Evolutionary conservation across 2,329 filamentous ascomycete species (phyloP).

Genomic region (Saccharata proteae): DNA sequence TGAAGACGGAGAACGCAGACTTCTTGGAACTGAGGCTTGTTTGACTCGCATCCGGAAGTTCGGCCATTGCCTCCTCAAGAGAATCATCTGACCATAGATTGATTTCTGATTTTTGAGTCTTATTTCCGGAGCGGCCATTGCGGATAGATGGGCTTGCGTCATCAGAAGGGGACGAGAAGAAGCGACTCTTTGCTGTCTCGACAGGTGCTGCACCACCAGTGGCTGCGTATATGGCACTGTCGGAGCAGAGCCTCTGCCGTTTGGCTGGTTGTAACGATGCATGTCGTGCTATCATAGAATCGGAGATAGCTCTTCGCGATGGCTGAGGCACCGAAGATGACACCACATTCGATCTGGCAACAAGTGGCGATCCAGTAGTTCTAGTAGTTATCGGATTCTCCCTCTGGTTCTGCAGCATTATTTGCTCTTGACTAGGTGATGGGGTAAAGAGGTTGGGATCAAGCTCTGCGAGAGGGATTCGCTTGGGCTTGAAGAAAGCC

Average conservation of each 20-base stretch:
- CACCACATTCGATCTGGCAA: slow-evolving; percentile 9
- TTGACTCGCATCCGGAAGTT: slow-evolving; percentile 18
- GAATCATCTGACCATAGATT: slow-evolving; percentile 38
- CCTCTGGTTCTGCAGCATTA: slow-evolving; percentile 40
- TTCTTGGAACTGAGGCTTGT: not conserved
- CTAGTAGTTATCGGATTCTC: no score
- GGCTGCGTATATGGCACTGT: slow-evolving; percentile 19
- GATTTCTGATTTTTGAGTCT: slow-evolving; percentile 26
- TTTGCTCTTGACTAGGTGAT: slow-evolving; percentile 50
- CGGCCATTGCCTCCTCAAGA: slow-evolving; percentile 29
- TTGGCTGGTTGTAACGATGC: slow-evolving; percentile 30
- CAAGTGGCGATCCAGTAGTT: slow-evolving; percentile 28
- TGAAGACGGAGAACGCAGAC: not conserved
- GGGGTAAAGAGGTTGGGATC: slow-evolving; percentile 56
- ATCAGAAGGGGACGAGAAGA: slow-evolving; percentile 30
- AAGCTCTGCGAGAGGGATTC: slow-evolving; percentile 53
- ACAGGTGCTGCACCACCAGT: slow-evolving; percentile 14
- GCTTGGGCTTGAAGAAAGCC: slow-evolving; percentile 52
- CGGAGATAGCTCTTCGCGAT: slow-evolving; percentile 28
- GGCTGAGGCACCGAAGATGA: slow-evolving; percentile 17
- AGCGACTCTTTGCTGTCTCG: slow-evolving; percentile 30
- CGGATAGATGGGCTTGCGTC: slow-evolving; percentile 32
- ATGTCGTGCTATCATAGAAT: no score
- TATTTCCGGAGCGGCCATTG: slow-evolving; percentile 18
- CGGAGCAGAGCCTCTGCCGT: slow-evolving; percentile 33